These are phyloP conservation scores for Limtongozyma cylindracea DNA, from an alignment of 805 yeast genomes.

Conservation along the genomic window DNA sequence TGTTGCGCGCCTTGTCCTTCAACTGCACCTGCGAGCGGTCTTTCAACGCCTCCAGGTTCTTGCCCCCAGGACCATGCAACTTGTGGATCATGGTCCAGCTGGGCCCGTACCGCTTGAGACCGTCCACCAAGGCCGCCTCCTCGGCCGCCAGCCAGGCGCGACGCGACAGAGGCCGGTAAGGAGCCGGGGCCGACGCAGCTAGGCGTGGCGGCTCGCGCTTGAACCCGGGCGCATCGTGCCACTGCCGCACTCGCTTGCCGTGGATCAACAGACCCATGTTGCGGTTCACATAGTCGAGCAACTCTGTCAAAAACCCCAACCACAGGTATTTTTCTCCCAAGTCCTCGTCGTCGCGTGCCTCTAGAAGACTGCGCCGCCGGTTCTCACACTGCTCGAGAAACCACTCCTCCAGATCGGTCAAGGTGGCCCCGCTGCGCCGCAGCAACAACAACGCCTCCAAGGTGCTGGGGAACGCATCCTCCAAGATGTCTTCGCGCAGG, in stretches of 20 bases:
- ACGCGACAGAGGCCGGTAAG: conserved; percentile 11
- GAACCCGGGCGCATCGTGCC: too few species aligned
- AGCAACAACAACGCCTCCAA: conserved; percentile 19
- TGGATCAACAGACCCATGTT: conserved; percentile 49
- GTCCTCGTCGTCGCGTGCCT: conserved; percentile 17
- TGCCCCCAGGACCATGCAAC: conserved; percentile 86
- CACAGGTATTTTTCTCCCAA: conserved; percentile 62
- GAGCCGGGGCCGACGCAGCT: conserved; percentile 9
- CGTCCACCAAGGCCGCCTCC: conserved; percentile 62
- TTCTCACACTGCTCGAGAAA: conserved; percentile 52
- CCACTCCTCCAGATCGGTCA: conserved; percentile 61
- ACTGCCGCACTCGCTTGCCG: conserved; percentile 24
- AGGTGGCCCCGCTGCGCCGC: conserved; percentile 11
- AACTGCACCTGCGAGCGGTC: conserved; percentile 79
- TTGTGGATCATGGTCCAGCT: conserved; percentile 85
- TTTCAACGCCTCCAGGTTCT: conserved; percentile 57
- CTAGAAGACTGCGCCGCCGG: conserved; percentile 35
- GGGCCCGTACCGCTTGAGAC: conserved; percentile 68
- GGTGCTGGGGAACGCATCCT: conserved; percentile 50
- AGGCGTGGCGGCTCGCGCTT: too few species aligned
- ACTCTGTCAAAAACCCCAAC: conserved; percentile 57
- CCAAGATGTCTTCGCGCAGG: conserved; percentile 37
- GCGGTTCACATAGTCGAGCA: conserved; percentile 55
- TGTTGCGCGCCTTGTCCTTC: conserved; percentile 89
- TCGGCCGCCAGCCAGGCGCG: conserved; percentile 78